Base-by-base conservation (phyloP, 2,329 filamentous ascomycete species). In the Chrysosporium keratinophilum region DNA sequence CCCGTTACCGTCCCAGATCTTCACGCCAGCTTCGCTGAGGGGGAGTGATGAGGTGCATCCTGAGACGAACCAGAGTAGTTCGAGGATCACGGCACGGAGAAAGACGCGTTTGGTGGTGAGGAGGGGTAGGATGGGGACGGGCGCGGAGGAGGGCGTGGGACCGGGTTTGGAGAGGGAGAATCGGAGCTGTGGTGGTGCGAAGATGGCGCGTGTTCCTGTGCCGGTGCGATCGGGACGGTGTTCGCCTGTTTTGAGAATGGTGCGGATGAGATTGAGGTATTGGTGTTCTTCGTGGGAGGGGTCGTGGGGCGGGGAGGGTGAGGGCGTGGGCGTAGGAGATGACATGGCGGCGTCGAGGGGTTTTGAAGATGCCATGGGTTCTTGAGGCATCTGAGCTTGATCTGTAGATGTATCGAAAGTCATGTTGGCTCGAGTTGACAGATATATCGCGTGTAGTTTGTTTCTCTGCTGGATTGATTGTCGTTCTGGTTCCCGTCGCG, bases 1-100 rank as follows among this genome's bases (percentile, higher is more conserved):
- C 42, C 91, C 93, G 67, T 98, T 98, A 63, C 90, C 91, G 67
- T 98, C 93, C 93, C 93, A 98, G 68, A 98, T 98, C 71, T 94
- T 94, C 64, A 98, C 83, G 31, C 89, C 88, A 1, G 84, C 82
- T 11, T 83, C 82, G 56, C 81, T 84, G 2, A 98, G 82, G 0
- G 88, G 76, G 3, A 81, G 72, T 1, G 88, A 90, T 0, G 87
- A 88, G 2, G 93, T 98, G 64, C 76, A 81, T 64, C 88, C 93
- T 43, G 82, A 80, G 61, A 98, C 78, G 72, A 98, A 98, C 93
- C 93, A 98, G 57, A 98, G 83, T 0, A 98, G 83, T 71, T 98
- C 93, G 60, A 84, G 87, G 58, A 97, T 77, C 48, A 98, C 86
- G 63, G 90, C 91, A 57, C 87, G 85, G 33, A 87, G 80, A 72